Evolutionary conservation across 176 grass and related monocot genomes (phyloP).

Genomic region (Bromus sterilis): DNA sequence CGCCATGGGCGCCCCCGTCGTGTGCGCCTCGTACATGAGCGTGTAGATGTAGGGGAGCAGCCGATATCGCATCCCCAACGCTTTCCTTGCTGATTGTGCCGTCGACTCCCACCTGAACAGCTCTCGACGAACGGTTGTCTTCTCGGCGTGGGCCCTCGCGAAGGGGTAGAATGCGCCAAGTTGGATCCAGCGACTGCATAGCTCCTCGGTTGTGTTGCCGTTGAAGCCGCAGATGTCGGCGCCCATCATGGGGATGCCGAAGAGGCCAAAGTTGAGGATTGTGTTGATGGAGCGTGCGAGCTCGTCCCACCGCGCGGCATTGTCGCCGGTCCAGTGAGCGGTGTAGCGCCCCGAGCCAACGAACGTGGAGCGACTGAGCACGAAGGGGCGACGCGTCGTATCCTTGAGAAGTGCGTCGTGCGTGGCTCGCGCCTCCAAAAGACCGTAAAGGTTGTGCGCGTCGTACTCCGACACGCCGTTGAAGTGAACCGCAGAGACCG

Average conservation of each 20-base stretch:
- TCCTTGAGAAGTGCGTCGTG: slow-evolving; percentile 37
- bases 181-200: slow-evolving; percentile 87
- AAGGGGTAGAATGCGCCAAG: slow-evolving; percentile 95
- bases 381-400: slow-evolving; percentile 61
- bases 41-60: slow-evolving; percentile 76
- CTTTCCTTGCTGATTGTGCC: slow-evolving; percentile 47
- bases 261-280: slow-evolving; percentile 69
- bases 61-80: slow-evolving; percentile 57
- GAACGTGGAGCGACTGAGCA: slow-evolving; percentile 75
- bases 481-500: slow-evolving; percentile 50
- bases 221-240: slow-evolving; percentile 83
- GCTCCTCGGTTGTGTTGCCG: slow-evolving; percentile 69
- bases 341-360: slow-evolving; percentile 62
- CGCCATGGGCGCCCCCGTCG: slow-evolving; percentile 56
- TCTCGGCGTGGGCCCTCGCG: slow-evolving; percentile 62
- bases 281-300: slow-evolving; percentile 59
- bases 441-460: slow-evolving; percentile 72
- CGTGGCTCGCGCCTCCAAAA: slow-evolving; percentile 65
- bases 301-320: slow-evolving; percentile 50
- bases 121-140: slow-evolving; percentile 44
- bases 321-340: slow-evolving; percentile 91
- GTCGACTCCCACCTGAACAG: slow-evolving; percentile 71
- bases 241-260: slow-evolving; percentile 87
- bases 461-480: slow-evolving; percentile 65
- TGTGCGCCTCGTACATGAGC: slow-evolving; percentile 73